Evolutionary conservation across 1,284 basidiomycete species (phyloP).

Genomic region (Ganoderma sp.): DNA sequence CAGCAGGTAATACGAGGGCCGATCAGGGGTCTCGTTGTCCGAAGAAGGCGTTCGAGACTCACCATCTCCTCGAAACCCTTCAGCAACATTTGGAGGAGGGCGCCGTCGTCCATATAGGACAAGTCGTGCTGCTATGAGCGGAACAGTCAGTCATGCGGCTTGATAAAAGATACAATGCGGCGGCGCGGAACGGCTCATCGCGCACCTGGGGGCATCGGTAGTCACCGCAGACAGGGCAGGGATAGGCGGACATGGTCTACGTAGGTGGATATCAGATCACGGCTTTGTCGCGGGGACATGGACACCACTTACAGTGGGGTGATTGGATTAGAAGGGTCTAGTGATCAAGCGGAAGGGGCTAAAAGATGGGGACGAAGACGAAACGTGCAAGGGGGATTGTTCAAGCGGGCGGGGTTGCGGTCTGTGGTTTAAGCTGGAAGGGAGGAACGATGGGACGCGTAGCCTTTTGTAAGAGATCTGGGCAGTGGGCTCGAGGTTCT

Average conservation of each 20-base stretch:
- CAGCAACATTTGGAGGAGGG: not conserved
- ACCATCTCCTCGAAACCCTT: not conserved
- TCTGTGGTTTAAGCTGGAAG: not conserved
- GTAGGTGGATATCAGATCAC: not conserved
- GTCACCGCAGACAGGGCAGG: not conserved
- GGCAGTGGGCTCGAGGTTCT: not conserved
- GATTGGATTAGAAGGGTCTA: not conserved
- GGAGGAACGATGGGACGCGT: not conserved
- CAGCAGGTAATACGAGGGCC: too few species aligned
- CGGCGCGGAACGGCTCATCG: too few species aligned
- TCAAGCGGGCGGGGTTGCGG: not conserved
- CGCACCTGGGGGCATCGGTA: not conserved
- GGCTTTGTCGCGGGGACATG: not conserved
- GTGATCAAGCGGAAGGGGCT: not conserved
- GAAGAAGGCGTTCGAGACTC: not conserved
- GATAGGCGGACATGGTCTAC: not conserved
- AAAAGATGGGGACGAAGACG: not conserved
- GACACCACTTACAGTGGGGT: not conserved
- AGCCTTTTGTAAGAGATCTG: not conserved
- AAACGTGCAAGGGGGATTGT: not conserved
- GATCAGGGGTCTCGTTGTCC: not conserved
- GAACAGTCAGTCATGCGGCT: too few species aligned
- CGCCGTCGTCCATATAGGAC: not conserved
- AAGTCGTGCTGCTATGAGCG: not conserved
- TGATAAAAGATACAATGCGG: too few species aligned